Percentiles rank a stretch among this genome's conserved stretches.
Evolutionary conservation across 2,329 filamentous ascomycete genomes (phyloP).

Genomic region (Thielaviopsis ethacetica): DNA sequence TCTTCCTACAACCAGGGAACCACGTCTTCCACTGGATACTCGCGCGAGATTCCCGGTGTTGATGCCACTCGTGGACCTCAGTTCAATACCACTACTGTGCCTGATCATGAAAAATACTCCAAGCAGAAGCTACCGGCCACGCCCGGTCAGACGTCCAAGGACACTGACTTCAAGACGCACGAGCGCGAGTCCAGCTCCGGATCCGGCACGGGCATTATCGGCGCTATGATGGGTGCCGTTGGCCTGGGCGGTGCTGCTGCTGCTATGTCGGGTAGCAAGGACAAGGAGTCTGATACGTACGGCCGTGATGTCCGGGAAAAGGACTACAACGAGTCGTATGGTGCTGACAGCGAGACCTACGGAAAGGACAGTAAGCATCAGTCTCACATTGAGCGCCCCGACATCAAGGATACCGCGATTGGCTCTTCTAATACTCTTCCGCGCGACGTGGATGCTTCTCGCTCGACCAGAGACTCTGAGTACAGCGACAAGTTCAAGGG

Average conservation of each 20-base stretch:
- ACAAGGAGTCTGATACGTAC: not conserved
- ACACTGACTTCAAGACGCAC: not conserved
- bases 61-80: not conserved
- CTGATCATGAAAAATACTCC: not conserved
- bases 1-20: not conserved
- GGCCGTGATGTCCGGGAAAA: not conserved
- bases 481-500: not conserved
- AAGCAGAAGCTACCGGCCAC: not conserved
- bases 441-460: not conserved
- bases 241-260: constrained; percentile 8
- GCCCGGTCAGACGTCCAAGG: not conserved
- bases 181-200: not conserved
- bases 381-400: not conserved
- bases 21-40: not conserved
- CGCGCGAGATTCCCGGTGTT: not conserved
- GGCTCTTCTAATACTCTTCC: not conserved
- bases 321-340: not conserved
- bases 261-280: constrained; percentile 1
- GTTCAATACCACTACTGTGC: not conserved
- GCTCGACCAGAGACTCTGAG: not conserved
- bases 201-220: constrained; percentile 2
- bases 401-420: not conserved
- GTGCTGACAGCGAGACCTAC: not conserved
- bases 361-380: not conserved
- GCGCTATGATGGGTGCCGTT: constrained; percentile 8